These are phyloP conservation scores for Phytophthora boehmeriae DNA, from an alignment of 352 stramenopile species.

Conservation along the genomic window DNA sequence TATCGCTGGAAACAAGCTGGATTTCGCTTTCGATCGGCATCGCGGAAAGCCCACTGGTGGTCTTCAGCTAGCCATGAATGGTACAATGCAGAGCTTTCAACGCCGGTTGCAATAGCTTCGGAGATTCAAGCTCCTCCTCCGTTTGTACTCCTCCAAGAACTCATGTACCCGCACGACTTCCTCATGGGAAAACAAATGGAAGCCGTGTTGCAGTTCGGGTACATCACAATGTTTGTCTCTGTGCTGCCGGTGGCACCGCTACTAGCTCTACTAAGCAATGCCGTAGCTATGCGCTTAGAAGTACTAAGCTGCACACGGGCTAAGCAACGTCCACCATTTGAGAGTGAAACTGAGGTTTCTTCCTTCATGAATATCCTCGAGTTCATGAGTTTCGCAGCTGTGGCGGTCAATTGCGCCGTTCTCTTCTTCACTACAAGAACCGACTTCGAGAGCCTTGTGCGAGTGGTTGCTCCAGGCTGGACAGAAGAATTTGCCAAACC, in stretches of 20 bases:
- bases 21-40: slow-evolving; percentile 34
- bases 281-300: slow-evolving; percentile 88
- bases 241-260: slow-evolving; percentile 90
- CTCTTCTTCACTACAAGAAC: slow-evolving; percentile 73
- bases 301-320: slow-evolving; percentile 80
- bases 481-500: background rate
- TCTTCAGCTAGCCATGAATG: slow-evolving; percentile 51
- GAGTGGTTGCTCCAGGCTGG: slow-evolving; percentile 21
- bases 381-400: slow-evolving; percentile 90
- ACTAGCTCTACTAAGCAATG: slow-evolving; percentile 87
- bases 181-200: slow-evolving; percentile 85
- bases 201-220: slow-evolving; percentile 90
- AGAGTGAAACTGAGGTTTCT: slow-evolving; percentile 86
- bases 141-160: slow-evolving; percentile 65
- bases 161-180: slow-evolving; percentile 75
- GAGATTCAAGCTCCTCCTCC: slow-evolving; percentile 32
- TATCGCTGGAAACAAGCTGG: slow-evolving; percentile 47
- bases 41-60: slow-evolving; percentile 15
- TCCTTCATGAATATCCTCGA: slow-evolving; percentile 92
- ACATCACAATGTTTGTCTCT: slow-evolving; percentile 94
- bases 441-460: slow-evolving; percentile 67
- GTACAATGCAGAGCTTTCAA: slow-evolving; percentile 52
- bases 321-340: slow-evolving; percentile 73
- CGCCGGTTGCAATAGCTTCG: background rate
- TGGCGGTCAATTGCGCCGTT: slow-evolving; percentile 77